A percentile compares a stretch with the other conserved stretches of the same genome.
Evolutionary conservation across 2,329 filamentous ascomycete species (phyloP).

Genomic region (Cladophialophora psammophila): DNA sequence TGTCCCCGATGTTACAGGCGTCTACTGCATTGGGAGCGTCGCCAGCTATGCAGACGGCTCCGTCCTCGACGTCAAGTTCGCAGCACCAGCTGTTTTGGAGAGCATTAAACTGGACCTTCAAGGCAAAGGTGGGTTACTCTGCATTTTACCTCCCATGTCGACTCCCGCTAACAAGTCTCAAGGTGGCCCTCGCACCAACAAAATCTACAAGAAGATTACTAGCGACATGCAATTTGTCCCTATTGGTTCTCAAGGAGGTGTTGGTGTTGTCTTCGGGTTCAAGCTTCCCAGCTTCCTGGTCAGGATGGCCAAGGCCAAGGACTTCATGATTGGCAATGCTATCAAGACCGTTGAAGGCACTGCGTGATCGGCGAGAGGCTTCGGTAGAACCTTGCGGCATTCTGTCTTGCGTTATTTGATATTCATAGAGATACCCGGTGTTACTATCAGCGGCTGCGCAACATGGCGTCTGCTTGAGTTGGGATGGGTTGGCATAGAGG

Average conservation of each 20-base stretch:
- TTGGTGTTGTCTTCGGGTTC: conserved; percentile 49
- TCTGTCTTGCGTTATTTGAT: conserved; percentile 15
- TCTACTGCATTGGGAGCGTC: conserved; percentile 40
- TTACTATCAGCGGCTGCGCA: conserved; percentile 13
- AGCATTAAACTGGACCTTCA: conserved; percentile 39
- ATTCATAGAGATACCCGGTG: conserved; percentile 36
- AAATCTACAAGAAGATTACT: conserved; percentile 45
- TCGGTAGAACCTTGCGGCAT: conserved; percentile 7
- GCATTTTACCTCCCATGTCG: background rate
- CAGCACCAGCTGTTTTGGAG: conserved; percentile 36
- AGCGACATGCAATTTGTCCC: conserved; percentile 50
- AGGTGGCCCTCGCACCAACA: conserved; percentile 41
- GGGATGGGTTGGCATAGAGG: conserved; percentile 11
- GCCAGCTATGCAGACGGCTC: conserved; percentile 41
- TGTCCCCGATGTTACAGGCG: conserved; percentile 37
- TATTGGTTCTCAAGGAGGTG: conserved; percentile 48
- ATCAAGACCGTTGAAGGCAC: conserved; percentile 40
- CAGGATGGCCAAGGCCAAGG: conserved; percentile 48
- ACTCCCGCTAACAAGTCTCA: background rate
- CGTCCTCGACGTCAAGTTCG: conserved; percentile 39
- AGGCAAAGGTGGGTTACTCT: conserved; percentile 36
- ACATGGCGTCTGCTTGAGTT: conserved; percentile 15
- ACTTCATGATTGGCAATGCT: conserved; percentile 47
- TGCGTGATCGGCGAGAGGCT: conserved; percentile 26
- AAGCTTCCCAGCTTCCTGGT: conserved; percentile 49